Evolutionary conservation across 371 early-diverging fungal genomes (phyloP), one percentile per base, ranked within the genome.

Genomic region (Mortierella sp.): DNA sequence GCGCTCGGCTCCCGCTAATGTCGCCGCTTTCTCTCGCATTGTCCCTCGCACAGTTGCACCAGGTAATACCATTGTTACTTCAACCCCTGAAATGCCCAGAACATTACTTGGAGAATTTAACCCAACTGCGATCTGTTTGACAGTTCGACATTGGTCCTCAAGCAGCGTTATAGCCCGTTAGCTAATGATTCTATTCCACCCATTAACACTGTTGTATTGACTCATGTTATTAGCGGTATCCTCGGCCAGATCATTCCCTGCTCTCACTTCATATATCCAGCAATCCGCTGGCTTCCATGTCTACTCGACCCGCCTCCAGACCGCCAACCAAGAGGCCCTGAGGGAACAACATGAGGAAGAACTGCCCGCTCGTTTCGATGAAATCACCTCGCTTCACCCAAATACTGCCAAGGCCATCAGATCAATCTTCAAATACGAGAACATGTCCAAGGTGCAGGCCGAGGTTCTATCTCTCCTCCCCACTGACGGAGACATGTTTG

Each of bases 391-490:
- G 9, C 80, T 94, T 11, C 70, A 89, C 67, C 85, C 86, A 28
- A 77, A 83, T 22, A 94, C 92, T n/a, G 85, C 88, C 77, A 84
- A 78, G 61, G 93, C 96, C 3, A 71, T 97, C 15, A 75, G 83
- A 47, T 69, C 77, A 32, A 86, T 89, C 4, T 95, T 97, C 87
- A 86, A 89, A 70, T 96, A 93, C 74, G 84, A 90, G 58, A 83
- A 77, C 28, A 95, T 95, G 91, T 93, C 96, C 63, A 84, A 90
- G 69, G 96, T 97, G 4, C 97, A 97, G 78, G 86, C 93, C 40
- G 92, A 91, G 58, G 94, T 97, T 4, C 84, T 96, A 47, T 85
- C 88, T 5, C 75, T 86, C 38, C 65, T 95, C 24, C 97, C 97
- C 8, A 90, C 92, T 32, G 83, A 87, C n/a, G 74, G 78, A 4